A percentile compares a stretch with the other conserved stretches of the same genome.
Conservation (phyloP, 2,329 filamentous ascomycete species). For the Zalaria sp. region DNA sequence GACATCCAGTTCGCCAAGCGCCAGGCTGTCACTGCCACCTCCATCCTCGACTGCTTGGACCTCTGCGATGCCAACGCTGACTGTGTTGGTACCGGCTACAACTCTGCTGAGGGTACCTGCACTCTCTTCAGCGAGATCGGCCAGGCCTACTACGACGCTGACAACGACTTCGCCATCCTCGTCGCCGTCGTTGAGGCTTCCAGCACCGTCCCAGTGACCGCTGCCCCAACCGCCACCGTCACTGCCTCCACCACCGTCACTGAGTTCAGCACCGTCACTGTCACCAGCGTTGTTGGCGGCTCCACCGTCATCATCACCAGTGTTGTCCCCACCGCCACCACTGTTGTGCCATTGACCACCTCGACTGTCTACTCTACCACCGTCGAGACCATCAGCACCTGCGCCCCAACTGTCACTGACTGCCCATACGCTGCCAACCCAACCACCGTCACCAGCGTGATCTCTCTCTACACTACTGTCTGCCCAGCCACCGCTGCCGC, state of each 20-base stretch:
- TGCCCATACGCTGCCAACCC: conserved; percentile 3
- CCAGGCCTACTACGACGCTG: background rate
- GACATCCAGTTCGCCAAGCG: conserved; percentile 2
- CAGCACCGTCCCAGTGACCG: background rate
- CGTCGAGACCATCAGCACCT: conserved; percentile 3
- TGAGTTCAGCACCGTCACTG: background rate
- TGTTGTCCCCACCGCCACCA: conserved; percentile 1
- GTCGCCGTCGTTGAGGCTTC: conserved; percentile 4
- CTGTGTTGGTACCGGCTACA: conserved; percentile 30
- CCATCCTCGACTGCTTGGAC: conserved; percentile 6
- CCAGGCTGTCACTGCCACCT: conserved; percentile 1
- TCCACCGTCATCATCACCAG: conserved; percentile 1
- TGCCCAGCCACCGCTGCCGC: background rate
- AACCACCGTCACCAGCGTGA: conserved; percentile 1
- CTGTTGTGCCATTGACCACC: conserved; percentile 1
- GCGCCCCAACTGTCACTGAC: conserved; percentile 4
- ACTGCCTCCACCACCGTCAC: background rate
- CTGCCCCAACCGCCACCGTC: conserved; percentile 1
- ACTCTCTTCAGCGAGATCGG: conserved; percentile 4
- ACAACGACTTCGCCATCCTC: conserved; percentile 3
- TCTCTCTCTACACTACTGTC: background rate
- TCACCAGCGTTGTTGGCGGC: background rate
- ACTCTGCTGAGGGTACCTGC: conserved; percentile 18
- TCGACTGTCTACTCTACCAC: conserved; percentile 3
- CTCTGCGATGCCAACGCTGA: conserved; percentile 13